Conservation (phyloP, 2,329 filamentous ascomycete genomes). For the Botrytis sinoallii region DNA sequence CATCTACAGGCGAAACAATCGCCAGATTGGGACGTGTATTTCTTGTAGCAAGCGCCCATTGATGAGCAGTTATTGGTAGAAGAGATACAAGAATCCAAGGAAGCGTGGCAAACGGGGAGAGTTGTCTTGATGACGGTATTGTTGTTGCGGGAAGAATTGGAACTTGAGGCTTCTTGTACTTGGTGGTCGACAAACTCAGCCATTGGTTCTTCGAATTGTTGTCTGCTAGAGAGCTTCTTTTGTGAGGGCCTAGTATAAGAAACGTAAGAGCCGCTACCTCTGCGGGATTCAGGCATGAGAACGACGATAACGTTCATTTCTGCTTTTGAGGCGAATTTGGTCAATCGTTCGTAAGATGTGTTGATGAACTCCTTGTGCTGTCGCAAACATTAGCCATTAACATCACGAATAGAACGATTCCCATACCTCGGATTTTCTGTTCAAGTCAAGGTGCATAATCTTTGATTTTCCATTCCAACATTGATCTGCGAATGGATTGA, state of each 20-base stretch:
- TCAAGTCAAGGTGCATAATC: constrained; percentile 32
- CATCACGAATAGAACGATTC: neutral
- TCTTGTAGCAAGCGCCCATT: constrained; percentile 73
- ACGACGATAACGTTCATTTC: constrained; percentile 35
- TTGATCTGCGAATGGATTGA: constrained; percentile 33
- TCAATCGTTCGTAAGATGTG: constrained; percentile 25
- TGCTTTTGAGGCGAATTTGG: constrained; percentile 29
- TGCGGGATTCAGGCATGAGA: constrained; percentile 33
- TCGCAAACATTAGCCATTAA: neutral
- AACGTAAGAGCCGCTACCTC: constrained; percentile 31
- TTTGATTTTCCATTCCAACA: constrained; percentile 40
- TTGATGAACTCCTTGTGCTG: constrained; percentile 12
- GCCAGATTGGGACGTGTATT: constrained; percentile 51
- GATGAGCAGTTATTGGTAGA: constrained; percentile 77
- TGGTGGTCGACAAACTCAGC: constrained; percentile 23
- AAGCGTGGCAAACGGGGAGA: constrained; percentile 68
- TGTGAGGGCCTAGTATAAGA: constrained; percentile 31
- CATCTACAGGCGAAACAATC: constrained; percentile 81
- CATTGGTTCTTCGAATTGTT: constrained; percentile 34
- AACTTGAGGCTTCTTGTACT: constrained; percentile 9
- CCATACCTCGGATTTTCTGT: constrained; percentile 28
- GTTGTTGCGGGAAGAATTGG: constrained; percentile 24
- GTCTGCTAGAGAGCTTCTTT: constrained; percentile 27
- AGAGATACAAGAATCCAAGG: constrained; percentile 63
- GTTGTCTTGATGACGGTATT: constrained; percentile 11